These are phyloP conservation scores for Nicotiana benthamiana DNA, from an alignment of 257 asterid species.

Conservation along the genomic window DNA sequence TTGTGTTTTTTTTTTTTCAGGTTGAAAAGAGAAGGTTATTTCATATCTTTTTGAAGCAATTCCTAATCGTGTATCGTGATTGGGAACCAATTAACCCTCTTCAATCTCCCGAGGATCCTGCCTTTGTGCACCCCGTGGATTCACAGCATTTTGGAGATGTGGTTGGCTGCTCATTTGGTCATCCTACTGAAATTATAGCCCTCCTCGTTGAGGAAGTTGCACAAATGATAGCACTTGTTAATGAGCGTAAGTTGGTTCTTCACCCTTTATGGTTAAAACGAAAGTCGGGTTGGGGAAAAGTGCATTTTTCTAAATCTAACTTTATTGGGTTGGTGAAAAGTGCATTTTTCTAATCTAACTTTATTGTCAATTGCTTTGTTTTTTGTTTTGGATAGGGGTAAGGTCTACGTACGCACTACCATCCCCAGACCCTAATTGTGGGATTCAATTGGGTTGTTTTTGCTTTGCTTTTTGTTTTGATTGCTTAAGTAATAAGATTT, in stretches of 20 bases:
- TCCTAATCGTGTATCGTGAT: conserved; percentile 45
- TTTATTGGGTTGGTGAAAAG: conserved; percentile 1
- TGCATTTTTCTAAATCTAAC: neutral
- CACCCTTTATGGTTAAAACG: neutral
- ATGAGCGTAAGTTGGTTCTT: conserved; percentile 61
- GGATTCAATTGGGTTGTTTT: too few relatives aligned
- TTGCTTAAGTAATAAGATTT: too few relatives aligned
- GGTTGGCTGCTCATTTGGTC: conserved; percentile 86
- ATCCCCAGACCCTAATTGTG: too few relatives aligned
- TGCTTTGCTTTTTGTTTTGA: too few relatives aligned
- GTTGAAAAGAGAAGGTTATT: conserved; percentile 64
- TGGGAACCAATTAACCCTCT: conserved; percentile 71
- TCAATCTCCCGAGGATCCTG: conserved; percentile 39
- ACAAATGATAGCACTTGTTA: conserved; percentile 41
- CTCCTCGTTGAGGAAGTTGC: conserved; percentile 53
- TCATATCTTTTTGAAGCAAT: conserved; percentile 75
- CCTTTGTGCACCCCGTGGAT: conserved; percentile 18
- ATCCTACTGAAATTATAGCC: conserved; percentile 69
- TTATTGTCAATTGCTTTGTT: neutral
- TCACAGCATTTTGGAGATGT: conserved; percentile 40
- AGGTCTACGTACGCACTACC: too few relatives aligned
- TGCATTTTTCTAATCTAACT: neutral
- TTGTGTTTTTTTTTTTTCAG: conserved; percentile 35
- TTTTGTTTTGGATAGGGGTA: too few relatives aligned
- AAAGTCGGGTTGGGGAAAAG: conserved; percentile 5